Conservation (phyloP, 768 basidiomycete genomes). For the Daedaleopsis nitida region DNA sequence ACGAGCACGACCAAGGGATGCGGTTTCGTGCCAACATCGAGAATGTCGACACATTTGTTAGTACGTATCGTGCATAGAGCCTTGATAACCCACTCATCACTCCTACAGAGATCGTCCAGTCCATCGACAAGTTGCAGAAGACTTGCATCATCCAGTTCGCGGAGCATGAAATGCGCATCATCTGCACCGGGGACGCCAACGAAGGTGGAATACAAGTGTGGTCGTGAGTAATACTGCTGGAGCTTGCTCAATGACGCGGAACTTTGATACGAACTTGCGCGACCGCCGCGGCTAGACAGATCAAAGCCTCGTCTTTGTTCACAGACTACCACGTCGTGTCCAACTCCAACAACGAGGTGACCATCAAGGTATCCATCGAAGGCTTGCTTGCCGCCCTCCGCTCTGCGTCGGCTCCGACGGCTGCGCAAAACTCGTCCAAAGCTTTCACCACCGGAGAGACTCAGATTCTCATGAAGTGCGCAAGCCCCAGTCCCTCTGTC, state of each 20-base stretch:
- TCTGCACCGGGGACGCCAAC: slow-evolving; percentile 78
- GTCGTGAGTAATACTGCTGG: slow-evolving; percentile 48
- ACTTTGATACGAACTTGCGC: slow-evolving; percentile 20
- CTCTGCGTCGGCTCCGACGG: slow-evolving; percentile 39
- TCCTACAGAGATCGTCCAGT: slow-evolving; percentile 69
- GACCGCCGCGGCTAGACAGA: slow-evolving; percentile 43
- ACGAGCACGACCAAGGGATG: slow-evolving; percentile 37
- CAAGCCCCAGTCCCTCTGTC: too few species aligned
- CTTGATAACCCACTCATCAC: background rate
- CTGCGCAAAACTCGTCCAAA: slow-evolving; percentile 38
- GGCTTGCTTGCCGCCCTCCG: slow-evolving; percentile 75
- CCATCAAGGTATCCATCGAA: slow-evolving; percentile 70
- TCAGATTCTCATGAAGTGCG: slow-evolving; percentile 69
- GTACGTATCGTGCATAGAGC: slow-evolving; percentile 10
- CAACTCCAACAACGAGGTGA: slow-evolving; percentile 81
- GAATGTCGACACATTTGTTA: slow-evolving; percentile 52
- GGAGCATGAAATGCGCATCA: slow-evolving; percentile 73
- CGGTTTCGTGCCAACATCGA: slow-evolving; percentile 64
- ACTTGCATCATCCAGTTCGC: slow-evolving; percentile 82
- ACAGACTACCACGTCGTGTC: slow-evolving; percentile 84
- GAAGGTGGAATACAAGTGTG: slow-evolving; percentile 90
- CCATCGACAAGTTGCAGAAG: slow-evolving; percentile 83
- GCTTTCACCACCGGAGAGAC: slow-evolving; percentile 49
- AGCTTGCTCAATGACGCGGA: background rate
- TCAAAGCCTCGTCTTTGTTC: slow-evolving; percentile 71